Evolutionary conservation across 2,329 filamentous ascomycete species (phyloP), one percentile per base, ranked within the genome.

Genomic region (Bipolaris oryzae): DNA sequence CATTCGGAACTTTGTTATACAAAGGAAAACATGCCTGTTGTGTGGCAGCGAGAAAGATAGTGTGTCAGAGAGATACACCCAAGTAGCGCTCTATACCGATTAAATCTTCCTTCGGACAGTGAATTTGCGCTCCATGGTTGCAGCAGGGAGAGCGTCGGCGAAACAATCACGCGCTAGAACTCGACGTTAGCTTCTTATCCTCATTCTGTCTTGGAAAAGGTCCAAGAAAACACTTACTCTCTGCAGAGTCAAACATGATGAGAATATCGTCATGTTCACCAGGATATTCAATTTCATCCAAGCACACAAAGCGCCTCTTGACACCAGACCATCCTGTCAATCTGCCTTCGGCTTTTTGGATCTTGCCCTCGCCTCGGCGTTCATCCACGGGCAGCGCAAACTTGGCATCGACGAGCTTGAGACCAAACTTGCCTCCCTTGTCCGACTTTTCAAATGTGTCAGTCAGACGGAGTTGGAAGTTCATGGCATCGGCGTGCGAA

Each of bases 201-300:
- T 7, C 9, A 6, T 33, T 1, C 9, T 20, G 7, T 5, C 3
- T n/a, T 21, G 3, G 11, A 5, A 11, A 11, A 3, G 28, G 4
- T 31, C 2, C 28, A 37, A 15, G 25, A 3, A 0, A 15, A 13
- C 7, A 82, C 89, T 80, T 77, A 92, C 90, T 89, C 69, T 84
- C 80, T 73, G 91, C 89, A 43, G 83, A 88, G 62, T 96, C 92
- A 80, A 97, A 97, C 58, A 88, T 77, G 69, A 97, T 88, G 10
- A 88, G 85, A 64, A 97, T 91, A 78, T 97, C 93, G 74, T 96
- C 93, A 76, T 96, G 92, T 78, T 96, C 93, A 48, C 91, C 91
- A 1, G 92, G 91, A 75, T 96, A 90, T 68, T 96, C 92, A 16
- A 92, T 89, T 75, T 92, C 85, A 75, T 96, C 93, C 56, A 96